Base-by-base conservation (phyloP, 2,329 filamentous ascomycete genomes). In the Arthrobotrys sinensis region DNA sequence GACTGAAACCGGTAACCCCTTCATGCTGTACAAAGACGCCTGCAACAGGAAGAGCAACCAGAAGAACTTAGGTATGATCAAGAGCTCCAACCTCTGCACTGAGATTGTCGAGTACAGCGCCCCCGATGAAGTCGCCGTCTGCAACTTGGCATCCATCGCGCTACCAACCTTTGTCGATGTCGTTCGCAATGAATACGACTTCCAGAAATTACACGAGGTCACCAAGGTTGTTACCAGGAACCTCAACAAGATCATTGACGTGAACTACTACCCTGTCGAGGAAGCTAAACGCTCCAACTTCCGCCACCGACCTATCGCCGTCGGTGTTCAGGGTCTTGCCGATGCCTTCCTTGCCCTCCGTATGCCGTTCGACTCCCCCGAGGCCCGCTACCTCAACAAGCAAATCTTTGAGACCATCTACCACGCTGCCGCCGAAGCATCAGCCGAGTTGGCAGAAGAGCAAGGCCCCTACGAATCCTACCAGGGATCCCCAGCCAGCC, bases 341-440 rank as follows among this genome's bases (percentile, higher is more conserved):
- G 96, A 99, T 88, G 94, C 94, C 71, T 99, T 99, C 91, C 89
- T 99, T 82, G 95, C 96, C 81, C 91, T 99, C 66, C 94, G 96
- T 83, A 89, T 98, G 88, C 95, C 96, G 36, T 99, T 99, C 83
- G 96, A 99, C 85, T 99, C 96, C 14, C 91, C 93, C 4, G 94
- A 98, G 86, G 96, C 96, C 80, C 93, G 91, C 82, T 89, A 96
- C 85, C 90, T 99, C 83, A 99, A 99, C 89, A 94, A 92, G 83
- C 94, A 99, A 85, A 98, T 99, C 85, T 99, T 99, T 81, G 96
- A 99, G 88, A 99, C 96, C 80, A 97, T 99, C 85, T 99, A 99
- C 87, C 96, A 99, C 85, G 96, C 91, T 84, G 93, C 94, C 72
- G 87, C 98, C 80, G 97, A 94, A 69, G 92, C 93, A 21, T 99